Evolutionary conservation across 768 basidiomycete genomes (phyloP).

Genomic region (Candolleomyces aberdarensis): DNA sequence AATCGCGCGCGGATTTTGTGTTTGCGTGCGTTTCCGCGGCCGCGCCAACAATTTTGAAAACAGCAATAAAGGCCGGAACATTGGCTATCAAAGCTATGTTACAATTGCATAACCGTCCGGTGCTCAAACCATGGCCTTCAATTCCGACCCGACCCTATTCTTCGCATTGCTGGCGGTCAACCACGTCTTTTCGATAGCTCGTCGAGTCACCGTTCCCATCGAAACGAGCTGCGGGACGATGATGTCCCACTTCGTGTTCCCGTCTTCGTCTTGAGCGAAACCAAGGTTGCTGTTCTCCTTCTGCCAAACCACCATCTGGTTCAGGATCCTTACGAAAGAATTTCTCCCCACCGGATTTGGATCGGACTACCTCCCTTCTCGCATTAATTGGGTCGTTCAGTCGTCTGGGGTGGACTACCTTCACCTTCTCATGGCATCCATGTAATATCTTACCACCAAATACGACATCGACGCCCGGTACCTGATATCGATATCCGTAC

Average conservation of each 20-base stretch:
- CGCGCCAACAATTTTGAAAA: no score
- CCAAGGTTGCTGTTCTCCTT: constrained; percentile 49
- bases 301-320: constrained; percentile 93
- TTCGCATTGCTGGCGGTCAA: constrained; percentile 98
- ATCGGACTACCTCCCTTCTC: no score
- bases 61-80: no score
- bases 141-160: constrained; percentile 94
- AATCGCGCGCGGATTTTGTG: no score
- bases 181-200: constrained; percentile 98
- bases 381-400: constrained; percentile 99
- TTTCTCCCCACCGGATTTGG: constrained; percentile 81
- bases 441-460: constrained; percentile 79
- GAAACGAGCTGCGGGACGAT: constrained; percentile 95
- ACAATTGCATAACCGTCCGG: constrained; percentile 93
- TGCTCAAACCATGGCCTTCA: constrained; percentile 96
- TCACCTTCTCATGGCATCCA: constrained; percentile 92
- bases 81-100: no score
- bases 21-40: no score
- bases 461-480: no score
- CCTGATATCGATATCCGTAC: constrained; percentile 92
- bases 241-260: constrained; percentile 68
- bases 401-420: constrained; percentile 98
- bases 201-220: constrained; percentile 98
- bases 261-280: constrained; percentile 27
- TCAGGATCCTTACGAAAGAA: constrained; percentile 84